Evolutionary conservation across 2,329 filamentous ascomycete genomes (phyloP).

Genomic region (Mariannaea elegans): DNA sequence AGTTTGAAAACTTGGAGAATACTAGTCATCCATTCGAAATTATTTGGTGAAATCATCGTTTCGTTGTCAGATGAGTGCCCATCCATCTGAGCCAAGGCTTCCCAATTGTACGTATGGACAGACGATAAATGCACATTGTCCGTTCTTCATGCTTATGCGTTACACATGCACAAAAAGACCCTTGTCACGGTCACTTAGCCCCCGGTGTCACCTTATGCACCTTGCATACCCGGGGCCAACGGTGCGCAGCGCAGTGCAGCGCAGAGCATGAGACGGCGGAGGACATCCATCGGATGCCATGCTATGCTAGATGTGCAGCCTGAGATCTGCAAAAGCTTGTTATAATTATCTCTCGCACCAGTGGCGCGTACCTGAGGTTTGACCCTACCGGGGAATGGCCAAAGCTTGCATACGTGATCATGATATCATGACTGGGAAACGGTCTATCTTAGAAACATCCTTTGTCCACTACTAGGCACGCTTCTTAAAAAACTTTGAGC

Average conservation of each 20-base stretch:
- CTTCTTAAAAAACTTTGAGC: neutral
- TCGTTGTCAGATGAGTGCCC: neutral
- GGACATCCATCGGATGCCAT: conserved; percentile 18
- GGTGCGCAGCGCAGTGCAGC: conserved; percentile 24
- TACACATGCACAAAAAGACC: conserved; percentile 22
- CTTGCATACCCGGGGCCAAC: conserved; percentile 39
- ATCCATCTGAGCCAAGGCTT: conserved; percentile 14
- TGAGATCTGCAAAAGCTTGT: conserved; percentile 37
- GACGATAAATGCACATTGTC: conserved; percentile 13
- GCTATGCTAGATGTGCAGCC: conserved; percentile 36
- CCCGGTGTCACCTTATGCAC: conserved; percentile 37
- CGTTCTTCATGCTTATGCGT: conserved; percentile 20
- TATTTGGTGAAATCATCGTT: neutral
- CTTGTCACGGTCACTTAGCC: conserved; percentile 26
- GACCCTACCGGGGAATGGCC: conserved; percentile 6
- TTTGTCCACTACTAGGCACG: neutral
- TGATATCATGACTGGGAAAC: neutral
- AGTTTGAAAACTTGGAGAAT: neutral
- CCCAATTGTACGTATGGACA: conserved; percentile 7
- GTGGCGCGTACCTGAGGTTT: conserved; percentile 16
- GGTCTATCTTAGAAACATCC: neutral
- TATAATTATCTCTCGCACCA: conserved; percentile 16
- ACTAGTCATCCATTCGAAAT: neutral
- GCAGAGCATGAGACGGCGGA: conserved; percentile 24
- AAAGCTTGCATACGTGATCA: conserved; percentile 8